Conservation (phyloP, 306 rosid genomes). For the Senna siamea region DNA sequence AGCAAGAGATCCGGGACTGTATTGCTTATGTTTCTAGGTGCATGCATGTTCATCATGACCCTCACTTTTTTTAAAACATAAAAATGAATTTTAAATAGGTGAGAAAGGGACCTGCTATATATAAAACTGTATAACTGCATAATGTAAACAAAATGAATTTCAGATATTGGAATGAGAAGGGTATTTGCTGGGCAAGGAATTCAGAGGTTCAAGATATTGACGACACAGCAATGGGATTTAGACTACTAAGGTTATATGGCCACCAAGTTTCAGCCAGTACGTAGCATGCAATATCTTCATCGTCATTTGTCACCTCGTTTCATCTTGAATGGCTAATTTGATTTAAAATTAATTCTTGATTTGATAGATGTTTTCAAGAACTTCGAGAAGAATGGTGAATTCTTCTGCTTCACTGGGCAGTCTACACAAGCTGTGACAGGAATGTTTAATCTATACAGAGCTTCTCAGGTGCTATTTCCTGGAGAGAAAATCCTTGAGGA, state of each 20-base stretch:
- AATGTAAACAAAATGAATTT: constrained; percentile 16
- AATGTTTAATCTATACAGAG: constrained; percentile 63
- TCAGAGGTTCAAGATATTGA: constrained; percentile 76
- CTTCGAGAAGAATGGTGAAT: constrained; percentile 62
- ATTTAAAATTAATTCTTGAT: too few species aligned
- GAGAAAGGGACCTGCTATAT: too few species aligned
- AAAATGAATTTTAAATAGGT: too few species aligned
- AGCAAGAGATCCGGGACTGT: constrained; percentile 56
- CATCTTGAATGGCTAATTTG: too few species aligned
- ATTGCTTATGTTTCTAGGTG: constrained; percentile 61
- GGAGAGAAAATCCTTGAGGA: constrained; percentile 73
- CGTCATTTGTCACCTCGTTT: too few species aligned
- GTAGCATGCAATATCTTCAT: neutral
- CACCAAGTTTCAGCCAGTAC: constrained; percentile 66
- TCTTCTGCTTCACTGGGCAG: constrained; percentile 70
- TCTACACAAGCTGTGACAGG: constrained; percentile 78
- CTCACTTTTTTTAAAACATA: too few species aligned
- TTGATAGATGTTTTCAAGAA: constrained; percentile 64
- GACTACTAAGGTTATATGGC: constrained; percentile 69
- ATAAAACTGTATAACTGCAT: too few species aligned
- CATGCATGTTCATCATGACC: neutral
- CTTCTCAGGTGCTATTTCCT: constrained; percentile 61
- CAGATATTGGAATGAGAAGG: constrained; percentile 79
- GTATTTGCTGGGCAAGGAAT: constrained; percentile 89
- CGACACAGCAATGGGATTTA: constrained; percentile 91